Percentiles rank a stretch among this genome's conserved stretches.
These are phyloP conservation scores for Globisporangium cylindrosporum DNA, from an alignment of 352 stramenopile genomes.

Conservation along the genomic window DNA sequence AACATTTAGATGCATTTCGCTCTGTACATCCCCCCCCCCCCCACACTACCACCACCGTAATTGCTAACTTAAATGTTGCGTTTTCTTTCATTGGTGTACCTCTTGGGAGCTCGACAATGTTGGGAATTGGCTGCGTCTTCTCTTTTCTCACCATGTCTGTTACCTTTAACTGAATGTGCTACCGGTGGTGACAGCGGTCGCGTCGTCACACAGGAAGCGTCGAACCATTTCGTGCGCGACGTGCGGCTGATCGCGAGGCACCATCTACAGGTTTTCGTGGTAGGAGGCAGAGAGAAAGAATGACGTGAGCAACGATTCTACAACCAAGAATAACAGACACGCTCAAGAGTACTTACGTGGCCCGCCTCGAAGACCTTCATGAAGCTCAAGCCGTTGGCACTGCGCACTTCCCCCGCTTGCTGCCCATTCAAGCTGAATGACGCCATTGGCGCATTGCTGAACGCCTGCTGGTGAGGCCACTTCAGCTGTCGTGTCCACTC, in stretches of 20 bases:
- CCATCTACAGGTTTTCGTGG: constrained; percentile 47
- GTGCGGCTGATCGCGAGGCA: constrained; percentile 65
- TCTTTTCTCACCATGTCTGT: neutral
- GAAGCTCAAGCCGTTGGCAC: constrained; percentile 54
- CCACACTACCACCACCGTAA: neutral
- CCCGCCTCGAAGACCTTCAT: constrained; percentile 60
- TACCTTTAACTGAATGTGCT: constrained; percentile 36
- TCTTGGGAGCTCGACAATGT: neutral
- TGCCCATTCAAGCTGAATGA: constrained; percentile 23
- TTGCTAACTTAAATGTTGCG: constrained; percentile 18
- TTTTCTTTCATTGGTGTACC: neutral
- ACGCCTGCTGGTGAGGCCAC: constrained; percentile 40
- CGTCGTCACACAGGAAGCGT: constrained; percentile 35
- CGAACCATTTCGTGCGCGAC: constrained; percentile 45
- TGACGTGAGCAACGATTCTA: neutral
- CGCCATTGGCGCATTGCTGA: constrained; percentile 20
- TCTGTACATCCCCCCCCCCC: neutral
- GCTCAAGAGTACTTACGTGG: constrained; percentile 49
- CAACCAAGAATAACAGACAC: neutral
- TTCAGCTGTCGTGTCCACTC: constrained; percentile 51
- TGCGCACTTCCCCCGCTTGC: constrained; percentile 40
- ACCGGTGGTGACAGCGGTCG: neutral
- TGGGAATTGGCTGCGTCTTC: neutral
- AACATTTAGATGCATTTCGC: neutral
- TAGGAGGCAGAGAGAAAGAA: neutral